phyloP scores from a whole-genome alignment of 176 grass and related monocot species.

The Bolboschoenus planiculmis region DNA sequence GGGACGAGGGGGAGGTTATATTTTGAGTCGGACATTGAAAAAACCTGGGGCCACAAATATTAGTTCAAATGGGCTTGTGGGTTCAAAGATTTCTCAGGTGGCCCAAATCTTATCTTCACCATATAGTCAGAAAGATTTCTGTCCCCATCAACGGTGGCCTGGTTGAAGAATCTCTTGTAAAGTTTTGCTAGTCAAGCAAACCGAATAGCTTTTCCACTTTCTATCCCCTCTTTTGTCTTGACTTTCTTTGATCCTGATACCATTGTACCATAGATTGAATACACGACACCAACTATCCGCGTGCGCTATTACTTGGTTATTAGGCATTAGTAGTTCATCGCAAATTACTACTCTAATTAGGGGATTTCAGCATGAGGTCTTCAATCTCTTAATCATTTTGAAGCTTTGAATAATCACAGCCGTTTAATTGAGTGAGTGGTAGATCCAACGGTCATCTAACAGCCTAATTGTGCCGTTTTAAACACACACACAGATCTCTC shows the following conservation, averaged over 20 bases:
- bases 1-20: not conserved
- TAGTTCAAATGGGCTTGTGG: not conserved
- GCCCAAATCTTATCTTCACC: slow-evolving; percentile 14
- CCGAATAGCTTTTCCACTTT: not conserved
- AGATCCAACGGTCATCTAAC: slow-evolving; percentile 1
- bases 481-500: not conserved
- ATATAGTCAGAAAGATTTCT: not conserved
- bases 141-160: not conserved
- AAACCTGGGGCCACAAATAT: not conserved
- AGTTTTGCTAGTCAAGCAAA: not conserved
- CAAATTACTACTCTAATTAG: no score
- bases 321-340: no score
- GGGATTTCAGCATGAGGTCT: no score
- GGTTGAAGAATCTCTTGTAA: slow-evolving; percentile 9
- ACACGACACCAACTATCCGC: not conserved
- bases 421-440: not conserved
- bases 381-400: no score
- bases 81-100: not conserved
- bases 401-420: not conserved
- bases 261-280: not conserved
- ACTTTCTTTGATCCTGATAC: not conserved
- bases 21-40: not conserved
- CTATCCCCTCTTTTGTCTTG: not conserved
- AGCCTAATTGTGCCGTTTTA: slow-evolving; percentile 2
- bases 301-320: no score